A percentile compares a stretch with the other conserved stretches of the same genome.
Evolutionary conservation across 768 basidiomycete genomes (phyloP).

Genomic region (Leccinum ochraceum): DNA sequence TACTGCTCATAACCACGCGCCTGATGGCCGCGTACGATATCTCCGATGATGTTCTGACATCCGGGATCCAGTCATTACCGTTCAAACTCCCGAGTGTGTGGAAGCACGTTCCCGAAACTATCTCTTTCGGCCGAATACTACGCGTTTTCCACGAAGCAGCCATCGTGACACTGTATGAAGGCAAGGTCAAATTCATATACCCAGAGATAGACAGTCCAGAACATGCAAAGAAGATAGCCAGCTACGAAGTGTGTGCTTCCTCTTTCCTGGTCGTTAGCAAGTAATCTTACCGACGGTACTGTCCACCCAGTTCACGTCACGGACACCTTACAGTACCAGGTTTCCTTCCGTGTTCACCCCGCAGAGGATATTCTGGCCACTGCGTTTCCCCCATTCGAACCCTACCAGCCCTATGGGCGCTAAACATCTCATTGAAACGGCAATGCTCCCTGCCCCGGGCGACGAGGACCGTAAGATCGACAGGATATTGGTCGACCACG

Average conservation of each 20-base stretch:
- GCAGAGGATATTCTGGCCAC: slow-evolving; percentile 33
- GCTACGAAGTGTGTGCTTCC: slow-evolving; percentile 20
- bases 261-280: neutral
- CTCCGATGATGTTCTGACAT: slow-evolving; percentile 18
- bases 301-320: slow-evolving; percentile 20
- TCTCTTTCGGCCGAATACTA: slow-evolving; percentile 31
- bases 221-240: slow-evolving; percentile 16
- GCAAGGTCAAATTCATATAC: slow-evolving; percentile 27
- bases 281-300: neutral
- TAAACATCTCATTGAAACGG: slow-evolving; percentile 25
- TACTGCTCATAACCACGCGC: slow-evolving; percentile 29
- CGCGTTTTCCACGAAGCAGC: slow-evolving; percentile 29
- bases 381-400: slow-evolving; percentile 15
- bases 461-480: slow-evolving; percentile 19
- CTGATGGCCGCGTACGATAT: slow-evolving; percentile 33
- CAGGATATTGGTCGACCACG: slow-evolving; percentile 25
- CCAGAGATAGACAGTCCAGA: slow-evolving; percentile 25
- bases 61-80: slow-evolving; percentile 9
- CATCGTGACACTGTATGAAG: slow-evolving; percentile 28
- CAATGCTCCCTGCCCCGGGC: slow-evolving; percentile 19
- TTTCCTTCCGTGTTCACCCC: slow-evolving; percentile 26
- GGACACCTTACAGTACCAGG: slow-evolving; percentile 18
- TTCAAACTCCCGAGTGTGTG: slow-evolving; percentile 18
- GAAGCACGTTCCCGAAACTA: slow-evolving; percentile 20
- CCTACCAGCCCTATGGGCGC: slow-evolving; percentile 5